Evolutionary conservation across 2,329 filamentous ascomycete genomes (phyloP), one percentile per base, ranked within the genome.

Genomic region (Cytospora chrysosperma): DNA sequence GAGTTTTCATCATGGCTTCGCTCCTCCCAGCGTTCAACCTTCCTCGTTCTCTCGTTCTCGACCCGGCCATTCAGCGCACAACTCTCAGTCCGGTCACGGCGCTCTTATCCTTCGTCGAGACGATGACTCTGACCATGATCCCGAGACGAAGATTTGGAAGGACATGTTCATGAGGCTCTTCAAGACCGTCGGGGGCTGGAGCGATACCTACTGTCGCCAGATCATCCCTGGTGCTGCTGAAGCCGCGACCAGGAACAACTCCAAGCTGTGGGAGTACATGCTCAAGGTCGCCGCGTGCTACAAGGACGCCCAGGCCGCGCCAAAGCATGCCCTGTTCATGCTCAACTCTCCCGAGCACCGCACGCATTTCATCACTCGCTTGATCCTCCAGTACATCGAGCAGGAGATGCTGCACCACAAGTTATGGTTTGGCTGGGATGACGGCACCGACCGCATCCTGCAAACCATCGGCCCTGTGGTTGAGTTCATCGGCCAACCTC

Each of bases 181-280:
- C 60, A 56, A 51, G 13, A 37, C 54, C 9, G 56, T 68, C 17
- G 52, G 57, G 30, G 71, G 70, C 21, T 77, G 74, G 72, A 70
- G 68, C 21, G 63, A 65, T 6, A 63, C 56, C 3, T 72, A 72
- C 56, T 64, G 68, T 26, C 61, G 67, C 59, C 17, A 61, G 9
- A 70, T 70, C 21, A 67, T 68, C 50, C 57, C 47, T 54, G 53
- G 60, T 6, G 54, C 58, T 9, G 68, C 62, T 27, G 71, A 59
- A 37, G 59, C 63, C 2, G 57, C 69, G 9, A 67, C 64, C 5
- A 67, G 71, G 15, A 59, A 65, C 19, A 65, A 71, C 24, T 49
- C 60, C 1, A 34, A 57, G 8, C 67, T 79, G 0, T 79, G 76
- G 77, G 66, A 69, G 3, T 78, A 74, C 63, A 76, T 78, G 67